Conservation (phyloP, 2,329 filamentous ascomycete genomes). For the Fusarium sp. region DNA sequence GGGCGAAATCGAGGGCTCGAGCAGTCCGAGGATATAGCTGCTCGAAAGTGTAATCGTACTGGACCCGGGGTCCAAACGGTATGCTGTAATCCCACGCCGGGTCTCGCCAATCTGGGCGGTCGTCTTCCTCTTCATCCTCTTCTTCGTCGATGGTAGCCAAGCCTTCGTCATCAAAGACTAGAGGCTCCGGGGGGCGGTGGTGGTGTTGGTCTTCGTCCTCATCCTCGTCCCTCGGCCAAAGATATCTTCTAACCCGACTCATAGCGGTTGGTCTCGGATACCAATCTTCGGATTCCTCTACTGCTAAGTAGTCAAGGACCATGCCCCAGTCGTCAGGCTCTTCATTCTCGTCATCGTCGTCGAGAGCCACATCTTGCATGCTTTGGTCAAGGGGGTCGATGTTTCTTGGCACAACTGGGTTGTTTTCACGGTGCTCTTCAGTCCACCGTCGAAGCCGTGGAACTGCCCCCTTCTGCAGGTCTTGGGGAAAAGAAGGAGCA, state of each 20-base stretch:
- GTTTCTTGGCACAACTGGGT: background rate
- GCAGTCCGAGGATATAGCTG: background rate
- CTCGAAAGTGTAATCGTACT: conserved; percentile 1
- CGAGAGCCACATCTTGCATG: background rate
- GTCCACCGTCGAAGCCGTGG: background rate
- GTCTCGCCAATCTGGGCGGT: conserved; percentile 2
- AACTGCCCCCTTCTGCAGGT: background rate
- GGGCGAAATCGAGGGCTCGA: background rate
- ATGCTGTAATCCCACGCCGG: conserved; percentile 12
- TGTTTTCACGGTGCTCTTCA: background rate
- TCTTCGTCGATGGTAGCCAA: conserved; percentile 3
- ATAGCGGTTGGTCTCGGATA: background rate
- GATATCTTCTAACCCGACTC: background rate
- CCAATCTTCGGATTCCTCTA: background rate
- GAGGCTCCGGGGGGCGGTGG: background rate
- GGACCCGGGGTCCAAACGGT: conserved; percentile 1
- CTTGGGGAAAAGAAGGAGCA: background rate
- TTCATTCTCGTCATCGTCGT: background rate
- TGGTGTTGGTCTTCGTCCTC: background rate
- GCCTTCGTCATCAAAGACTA: background rate
- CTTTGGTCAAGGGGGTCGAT: background rate
- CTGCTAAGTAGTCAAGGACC: background rate
- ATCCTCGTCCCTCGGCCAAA: background rate
- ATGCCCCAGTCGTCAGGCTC: background rate
- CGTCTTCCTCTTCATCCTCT: background rate